A percentile compares a stretch with the other conserved stretches of the same genome.
Evolutionary conservation across 495 filamentous ascomycete genomes (phyloP).

Genomic region (Penicillium simplicissimum): DNA sequence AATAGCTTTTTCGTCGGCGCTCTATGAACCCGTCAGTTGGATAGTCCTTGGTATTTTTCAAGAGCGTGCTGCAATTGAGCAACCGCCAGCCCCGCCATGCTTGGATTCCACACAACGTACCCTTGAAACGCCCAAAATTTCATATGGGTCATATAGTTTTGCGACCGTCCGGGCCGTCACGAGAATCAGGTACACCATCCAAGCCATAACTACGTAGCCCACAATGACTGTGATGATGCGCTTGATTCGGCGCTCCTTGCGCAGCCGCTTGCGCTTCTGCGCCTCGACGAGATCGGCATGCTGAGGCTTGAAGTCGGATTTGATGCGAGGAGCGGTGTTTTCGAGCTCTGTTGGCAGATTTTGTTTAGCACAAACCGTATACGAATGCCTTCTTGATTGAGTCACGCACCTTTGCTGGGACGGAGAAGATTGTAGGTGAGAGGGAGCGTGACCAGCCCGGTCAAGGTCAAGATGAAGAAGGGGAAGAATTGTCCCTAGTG

Average conservation of each 20-base stretch:
- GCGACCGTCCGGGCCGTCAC: constrained; percentile 69
- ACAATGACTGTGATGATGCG: constrained; percentile 70
- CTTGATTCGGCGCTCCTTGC: constrained; percentile 87
- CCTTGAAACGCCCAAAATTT: constrained; percentile 82
- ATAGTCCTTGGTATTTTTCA: background rate
- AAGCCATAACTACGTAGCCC: constrained; percentile 84
- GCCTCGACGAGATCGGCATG: constrained; percentile 81
- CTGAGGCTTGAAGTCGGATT: constrained; percentile 75
- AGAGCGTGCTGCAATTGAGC: no score
- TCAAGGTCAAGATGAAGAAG: constrained; percentile 93
- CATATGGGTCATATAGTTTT: constrained; percentile 95
- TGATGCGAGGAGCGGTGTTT: constrained; percentile 66
- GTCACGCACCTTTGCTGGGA: constrained; percentile 66
- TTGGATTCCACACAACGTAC: constrained; percentile 43
- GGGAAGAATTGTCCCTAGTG: constrained; percentile 93
- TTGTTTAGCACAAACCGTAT: background rate
- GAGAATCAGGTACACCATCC: constrained; percentile 88
- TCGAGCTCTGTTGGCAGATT: constrained; percentile 52
- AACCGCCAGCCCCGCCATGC: background rate
- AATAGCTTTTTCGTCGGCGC: constrained; percentile 83
- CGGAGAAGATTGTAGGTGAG: constrained; percentile 83
- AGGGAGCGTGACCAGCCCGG: constrained; percentile 83
- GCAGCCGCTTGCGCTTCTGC: constrained; percentile 83
- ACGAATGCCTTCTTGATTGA: background rate
- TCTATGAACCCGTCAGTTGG: constrained; percentile 46